These are phyloP conservation scores for Suillus variegatus DNA, from an alignment of 768 basidiomycete genomes.

Conservation along the genomic window DNA sequence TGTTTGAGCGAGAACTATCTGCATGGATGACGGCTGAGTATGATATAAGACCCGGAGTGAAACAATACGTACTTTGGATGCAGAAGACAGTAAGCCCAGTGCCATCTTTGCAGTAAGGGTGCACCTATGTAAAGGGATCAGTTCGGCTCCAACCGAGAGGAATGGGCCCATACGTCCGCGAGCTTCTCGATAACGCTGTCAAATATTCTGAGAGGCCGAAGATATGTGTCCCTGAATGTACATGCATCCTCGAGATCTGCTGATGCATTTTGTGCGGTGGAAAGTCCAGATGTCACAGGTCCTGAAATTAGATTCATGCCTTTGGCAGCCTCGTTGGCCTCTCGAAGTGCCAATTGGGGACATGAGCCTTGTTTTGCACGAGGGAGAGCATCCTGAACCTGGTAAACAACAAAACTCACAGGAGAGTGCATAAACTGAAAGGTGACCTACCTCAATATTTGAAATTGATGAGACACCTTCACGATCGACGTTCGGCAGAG, in stretches of 20 bases:
- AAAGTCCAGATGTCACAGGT: not conserved
- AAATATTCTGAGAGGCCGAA: constrained; percentile 1
- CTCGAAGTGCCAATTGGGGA: not conserved
- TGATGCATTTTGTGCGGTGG: not conserved
- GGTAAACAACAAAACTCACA: not conserved
- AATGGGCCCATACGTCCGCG: not conserved
- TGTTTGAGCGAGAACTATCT: not conserved
- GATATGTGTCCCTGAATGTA: not conserved
- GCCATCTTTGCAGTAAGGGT: constrained; percentile 10
- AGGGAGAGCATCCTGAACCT: not conserved
- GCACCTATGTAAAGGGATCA: not conserved
- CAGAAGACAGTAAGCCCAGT: not conserved
- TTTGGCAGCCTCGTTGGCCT: not conserved
- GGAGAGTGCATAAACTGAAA: not conserved
- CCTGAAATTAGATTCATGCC: not conserved
- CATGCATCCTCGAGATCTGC: not conserved
- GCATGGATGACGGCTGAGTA: too few species aligned
- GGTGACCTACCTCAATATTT: too few species aligned
- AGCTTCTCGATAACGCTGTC: not conserved
- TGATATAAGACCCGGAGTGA: too few species aligned
- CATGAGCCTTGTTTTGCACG: not conserved
- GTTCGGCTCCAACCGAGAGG: not conserved
- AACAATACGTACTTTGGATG: not conserved
- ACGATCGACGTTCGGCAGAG: not conserved
- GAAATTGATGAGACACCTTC: not conserved